Evolutionary conservation across 352 stramenopile species (phyloP).

Genomic region (Pythium monospermum): DNA sequence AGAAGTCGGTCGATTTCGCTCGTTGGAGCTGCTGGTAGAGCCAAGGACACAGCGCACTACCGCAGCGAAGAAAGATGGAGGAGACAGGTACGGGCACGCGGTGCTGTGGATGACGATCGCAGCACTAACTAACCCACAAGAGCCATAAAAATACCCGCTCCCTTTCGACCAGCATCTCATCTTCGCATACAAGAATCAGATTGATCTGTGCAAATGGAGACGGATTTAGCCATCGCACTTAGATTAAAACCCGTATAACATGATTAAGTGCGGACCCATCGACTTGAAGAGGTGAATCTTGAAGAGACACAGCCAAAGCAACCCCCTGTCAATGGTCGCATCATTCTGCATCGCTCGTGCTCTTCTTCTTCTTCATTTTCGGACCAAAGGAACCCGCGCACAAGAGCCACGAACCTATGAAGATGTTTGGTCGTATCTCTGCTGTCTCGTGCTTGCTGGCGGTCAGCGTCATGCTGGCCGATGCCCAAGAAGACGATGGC

Average conservation of each 20-base stretch:
- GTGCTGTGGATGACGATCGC: too few relatives aligned
- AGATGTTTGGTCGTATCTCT: not conserved
- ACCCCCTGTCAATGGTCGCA: not conserved
- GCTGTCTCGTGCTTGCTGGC: not conserved
- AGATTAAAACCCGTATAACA: not conserved
- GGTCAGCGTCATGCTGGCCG: too few relatives aligned
- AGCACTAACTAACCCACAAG: too few relatives aligned
- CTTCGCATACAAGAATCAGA: too few relatives aligned
- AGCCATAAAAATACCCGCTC: too few relatives aligned
- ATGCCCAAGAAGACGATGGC: slow-evolving; percentile 1
- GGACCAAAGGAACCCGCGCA: too few relatives aligned
- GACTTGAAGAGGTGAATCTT: slow-evolving; percentile 12
- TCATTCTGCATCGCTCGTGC: not conserved
- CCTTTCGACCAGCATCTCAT: too few relatives aligned
- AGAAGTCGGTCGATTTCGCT: not conserved
- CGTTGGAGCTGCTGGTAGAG: not conserved
- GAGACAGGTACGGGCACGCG: too few relatives aligned
- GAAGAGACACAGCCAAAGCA: slow-evolving; percentile 11
- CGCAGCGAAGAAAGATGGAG: too few relatives aligned
- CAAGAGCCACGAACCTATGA: not conserved
- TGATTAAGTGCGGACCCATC: slow-evolving; percentile 4
- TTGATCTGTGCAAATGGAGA: not conserved
- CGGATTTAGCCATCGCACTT: slow-evolving; percentile 19
- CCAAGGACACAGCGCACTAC: too few relatives aligned
- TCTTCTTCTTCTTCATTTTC: not conserved